A percentile compares a stretch with the other conserved stretches of the same genome.
These are phyloP conservation scores for Asterochloris erici DNA, from an alignment of 139 green algal genomes.

Conservation along the genomic window DNA sequence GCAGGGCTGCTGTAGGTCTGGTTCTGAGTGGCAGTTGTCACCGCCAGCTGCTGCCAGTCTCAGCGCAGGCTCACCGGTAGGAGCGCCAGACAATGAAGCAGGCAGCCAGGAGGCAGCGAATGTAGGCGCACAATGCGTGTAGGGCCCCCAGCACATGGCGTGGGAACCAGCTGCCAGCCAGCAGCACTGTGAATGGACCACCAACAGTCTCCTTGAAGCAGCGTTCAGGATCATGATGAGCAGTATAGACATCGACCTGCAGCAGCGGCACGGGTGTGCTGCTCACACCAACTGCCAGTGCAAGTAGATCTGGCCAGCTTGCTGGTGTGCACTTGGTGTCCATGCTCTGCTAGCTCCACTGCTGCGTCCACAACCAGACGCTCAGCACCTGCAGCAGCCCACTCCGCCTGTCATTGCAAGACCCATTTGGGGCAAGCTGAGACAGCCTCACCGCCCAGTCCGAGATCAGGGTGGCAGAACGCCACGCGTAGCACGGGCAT, in stretches of 20 bases:
- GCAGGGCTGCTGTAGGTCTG: no score
- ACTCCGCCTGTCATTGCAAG: no score
- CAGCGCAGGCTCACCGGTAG: slow-evolving; percentile 17
- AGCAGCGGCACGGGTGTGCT: background rate
- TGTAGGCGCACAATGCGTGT: slow-evolving; percentile 82
- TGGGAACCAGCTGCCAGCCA: slow-evolving; percentile 85
- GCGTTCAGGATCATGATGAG: slow-evolving; percentile 72
- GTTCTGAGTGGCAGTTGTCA: no score
- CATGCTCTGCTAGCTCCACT: slow-evolving; percentile 65
- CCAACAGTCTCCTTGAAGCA: slow-evolving; percentile 90
- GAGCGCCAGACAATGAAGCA: slow-evolving; percentile 56
- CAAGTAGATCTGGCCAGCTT: background rate
- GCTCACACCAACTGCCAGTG: background rate
- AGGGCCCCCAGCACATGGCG: slow-evolving; percentile 59
- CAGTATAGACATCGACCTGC: slow-evolving; percentile 89
- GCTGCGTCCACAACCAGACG: slow-evolving; percentile 94
- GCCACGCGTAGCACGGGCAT: slow-evolving; percentile 56
- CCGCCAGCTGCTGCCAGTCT: no score
- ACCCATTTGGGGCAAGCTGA: no score
- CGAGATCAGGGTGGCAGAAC: slow-evolving; percentile 92
- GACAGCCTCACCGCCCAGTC: slow-evolving; percentile 63
- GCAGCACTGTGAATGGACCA: slow-evolving; percentile 72
- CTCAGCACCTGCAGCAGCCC: slow-evolving; percentile 75
- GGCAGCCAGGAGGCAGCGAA: slow-evolving; percentile 75
- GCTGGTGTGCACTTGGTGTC: slow-evolving; percentile 57